A percentile compares a stretch with the other conserved stretches of the same genome.
These are phyloP conservation scores for Tetrastigma voinierianum DNA, from an alignment of 164 flowering plant species.

Conservation along the genomic window DNA sequence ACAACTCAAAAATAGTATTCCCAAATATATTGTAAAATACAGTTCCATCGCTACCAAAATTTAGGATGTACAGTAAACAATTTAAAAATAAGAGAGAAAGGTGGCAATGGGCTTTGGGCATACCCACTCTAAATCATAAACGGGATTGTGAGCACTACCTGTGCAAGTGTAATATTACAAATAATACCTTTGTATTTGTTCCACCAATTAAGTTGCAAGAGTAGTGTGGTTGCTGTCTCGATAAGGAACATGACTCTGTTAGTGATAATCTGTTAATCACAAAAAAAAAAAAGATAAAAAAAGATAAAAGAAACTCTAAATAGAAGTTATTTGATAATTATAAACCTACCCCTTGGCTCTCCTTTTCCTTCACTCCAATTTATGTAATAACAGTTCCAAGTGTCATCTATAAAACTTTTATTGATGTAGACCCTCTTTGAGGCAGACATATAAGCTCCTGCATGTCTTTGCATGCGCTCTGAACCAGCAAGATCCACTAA, in stretches of 20 bases:
- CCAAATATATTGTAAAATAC: no score
- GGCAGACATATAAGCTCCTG: slow-evolving; percentile 93
- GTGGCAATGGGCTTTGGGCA: no score
- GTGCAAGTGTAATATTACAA: slow-evolving; percentile 98
- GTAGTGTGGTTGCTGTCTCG: slow-evolving; percentile 95
- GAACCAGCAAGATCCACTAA: slow-evolving; percentile 98
- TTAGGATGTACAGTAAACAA: no score
- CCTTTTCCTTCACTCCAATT: slow-evolving; percentile 98
- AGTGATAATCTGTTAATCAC: not conserved
- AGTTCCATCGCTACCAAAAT: no score
- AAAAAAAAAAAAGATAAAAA: not conserved
- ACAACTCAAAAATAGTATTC: no score
- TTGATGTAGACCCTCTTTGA: slow-evolving; percentile 97
- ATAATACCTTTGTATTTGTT: slow-evolving; percentile 93
- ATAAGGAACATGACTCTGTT: slow-evolving; percentile 83
- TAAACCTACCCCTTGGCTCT: slow-evolving; percentile 85
- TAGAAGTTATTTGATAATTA: not conserved
- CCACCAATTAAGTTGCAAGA: slow-evolving; percentile 93
- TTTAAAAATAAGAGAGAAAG: no score
- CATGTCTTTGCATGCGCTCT: slow-evolving; percentile 99
- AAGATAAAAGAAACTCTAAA: not conserved
- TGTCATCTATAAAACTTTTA: slow-evolving; percentile 95
- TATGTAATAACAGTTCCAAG: slow-evolving; percentile 96
- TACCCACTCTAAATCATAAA: no score
- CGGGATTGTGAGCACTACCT: slow-evolving; percentile 37